phyloP scores from a whole-genome alignment of 306 rosid species.

The Cucurbita moschata region DNA sequence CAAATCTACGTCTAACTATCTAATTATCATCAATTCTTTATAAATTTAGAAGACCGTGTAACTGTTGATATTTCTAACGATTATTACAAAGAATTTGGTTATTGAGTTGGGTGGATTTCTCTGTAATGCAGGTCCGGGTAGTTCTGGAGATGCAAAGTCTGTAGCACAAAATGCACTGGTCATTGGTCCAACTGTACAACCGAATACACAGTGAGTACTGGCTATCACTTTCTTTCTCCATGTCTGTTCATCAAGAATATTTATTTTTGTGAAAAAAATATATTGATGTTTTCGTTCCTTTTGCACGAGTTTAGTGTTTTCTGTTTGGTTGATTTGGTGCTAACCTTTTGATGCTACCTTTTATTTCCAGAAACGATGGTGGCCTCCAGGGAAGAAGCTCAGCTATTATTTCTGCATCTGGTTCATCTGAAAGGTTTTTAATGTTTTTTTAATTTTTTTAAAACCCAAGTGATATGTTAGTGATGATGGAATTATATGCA shows the following conservation, averaged over 20 bases:
- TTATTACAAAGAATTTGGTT: background rate
- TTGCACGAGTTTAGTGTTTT: background rate
- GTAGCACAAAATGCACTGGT: constrained; percentile 60
- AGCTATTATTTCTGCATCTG: constrained; percentile 35
- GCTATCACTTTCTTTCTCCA: background rate
- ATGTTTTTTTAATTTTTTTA: constrained; percentile 8
- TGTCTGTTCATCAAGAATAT: background rate
- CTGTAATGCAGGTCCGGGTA: constrained; percentile 37
- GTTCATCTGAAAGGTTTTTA: constrained; percentile 73
- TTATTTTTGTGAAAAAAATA: background rate
- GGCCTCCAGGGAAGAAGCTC: constrained; percentile 50
- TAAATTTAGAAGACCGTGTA: background rate
- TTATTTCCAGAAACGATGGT: constrained; percentile 40
- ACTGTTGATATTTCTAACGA: background rate
- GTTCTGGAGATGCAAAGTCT: constrained; percentile 33
- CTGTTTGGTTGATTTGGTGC: constrained; percentile 9
- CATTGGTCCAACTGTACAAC: constrained; percentile 68
- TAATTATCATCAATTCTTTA: background rate
- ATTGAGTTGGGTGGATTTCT: background rate
- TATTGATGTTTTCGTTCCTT: background rate
- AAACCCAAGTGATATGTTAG: background rate
- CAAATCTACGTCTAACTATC: background rate
- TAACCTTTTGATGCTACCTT: constrained; percentile 4
- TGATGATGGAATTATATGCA: background rate
- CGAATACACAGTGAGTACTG: constrained; percentile 41